Evolutionary conservation across 768 basidiomycete genomes (phyloP), one percentile per base, ranked within the genome.

Genomic region (Tulasnella sp.): DNA sequence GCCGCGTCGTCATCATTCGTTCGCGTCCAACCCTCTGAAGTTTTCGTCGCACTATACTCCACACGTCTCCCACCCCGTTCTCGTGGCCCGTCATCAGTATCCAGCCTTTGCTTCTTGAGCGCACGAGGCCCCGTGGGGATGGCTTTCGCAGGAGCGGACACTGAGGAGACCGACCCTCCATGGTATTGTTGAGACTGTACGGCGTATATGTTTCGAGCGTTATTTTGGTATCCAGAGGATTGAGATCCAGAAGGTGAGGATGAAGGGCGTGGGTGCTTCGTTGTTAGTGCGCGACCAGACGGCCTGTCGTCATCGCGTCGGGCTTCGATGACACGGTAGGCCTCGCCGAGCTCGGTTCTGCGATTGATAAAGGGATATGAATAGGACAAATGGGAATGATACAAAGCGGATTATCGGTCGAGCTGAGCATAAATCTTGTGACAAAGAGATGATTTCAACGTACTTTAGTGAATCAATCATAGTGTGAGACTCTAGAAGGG

Each of bases 71-170:
- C 30, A 21, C 51, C 30, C 21, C 51, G 26, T 13, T 53, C 24
- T 34, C 51, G 32, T 34, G 51, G 38, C 3, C 32, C 19, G 17
- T 30, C 21, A 15, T 27, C 32, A 53, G 4, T 13, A 7, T 53
- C 51, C 30, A 34, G 32, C 24, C 51, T 53, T 38, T 81, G 82
- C 67, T 85, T 86, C 75, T 91, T 91, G 70, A 86, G 76, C 24
- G 85, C 84, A 56, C 88, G 80, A 2, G 88, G 88, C 10, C 82
- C 88, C 0, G 87, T 91, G 0, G 88, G 88, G 5, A 80, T 84
- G 2, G 73, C 75, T 68, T 82, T 86, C 13, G 67, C 61, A 62
- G 65, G 64, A 15, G 71, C 67, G 48, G 32, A 13, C n/a, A n/a
- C n/a, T n/a, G n/a, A n/a, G n/a, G n/a, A n/a, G n/a, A 26, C n/a